Percentiles rank a stretch among this genome's conserved stretches.
These are phyloP conservation scores for Anacardium occidentale DNA, from an alignment of 345 rosid genomes.

Conservation along the genomic window DNA sequence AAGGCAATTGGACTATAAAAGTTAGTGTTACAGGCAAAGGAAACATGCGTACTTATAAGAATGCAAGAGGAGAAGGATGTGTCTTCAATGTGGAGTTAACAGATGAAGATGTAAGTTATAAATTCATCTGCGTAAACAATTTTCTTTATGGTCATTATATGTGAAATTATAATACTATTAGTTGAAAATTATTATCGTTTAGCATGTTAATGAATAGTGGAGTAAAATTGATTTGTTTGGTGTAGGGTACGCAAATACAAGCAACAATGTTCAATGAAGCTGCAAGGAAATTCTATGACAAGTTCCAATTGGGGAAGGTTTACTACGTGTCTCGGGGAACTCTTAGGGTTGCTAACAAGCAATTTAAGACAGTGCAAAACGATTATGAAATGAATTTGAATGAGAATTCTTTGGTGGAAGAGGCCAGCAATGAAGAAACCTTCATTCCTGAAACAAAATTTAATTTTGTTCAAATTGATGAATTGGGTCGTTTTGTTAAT, in stretches of 20 bases:
- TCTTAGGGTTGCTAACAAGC: slow-evolving; percentile 83
- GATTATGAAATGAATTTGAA: slow-evolving; percentile 94
- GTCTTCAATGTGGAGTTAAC: slow-evolving; percentile 94
- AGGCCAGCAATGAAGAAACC: slow-evolving; percentile 60
- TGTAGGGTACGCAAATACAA: slow-evolving; percentile 90
- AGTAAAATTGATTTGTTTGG: neutral
- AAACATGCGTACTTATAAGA: slow-evolving; percentile 75
- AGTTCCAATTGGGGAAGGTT: slow-evolving; percentile 76
- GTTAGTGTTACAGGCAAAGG: slow-evolving; percentile 88
- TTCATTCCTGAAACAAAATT: slow-evolving; percentile 81
- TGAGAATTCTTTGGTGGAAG: slow-evolving; percentile 85
- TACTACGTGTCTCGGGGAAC: slow-evolving; percentile 82
- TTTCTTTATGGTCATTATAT: neutral
- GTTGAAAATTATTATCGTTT: too few relatives aligned
- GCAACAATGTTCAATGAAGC: slow-evolving; percentile 97
- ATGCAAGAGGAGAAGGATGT: slow-evolving; percentile 91
- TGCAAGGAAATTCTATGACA: slow-evolving; percentile 74
- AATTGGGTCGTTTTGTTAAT: slow-evolving; percentile 69
- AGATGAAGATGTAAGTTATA: slow-evolving; percentile 76
- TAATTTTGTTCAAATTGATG: slow-evolving; percentile 74
- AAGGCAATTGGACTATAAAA: slow-evolving; percentile 94
- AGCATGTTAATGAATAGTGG: neutral
- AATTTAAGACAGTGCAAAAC: slow-evolving; percentile 80
- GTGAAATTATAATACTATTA: too few relatives aligned
- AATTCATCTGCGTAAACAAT: neutral